Evolutionary conservation across 208 protist genomes (phyloP).

Genomic region (Leishmania amazonensis): DNA sequence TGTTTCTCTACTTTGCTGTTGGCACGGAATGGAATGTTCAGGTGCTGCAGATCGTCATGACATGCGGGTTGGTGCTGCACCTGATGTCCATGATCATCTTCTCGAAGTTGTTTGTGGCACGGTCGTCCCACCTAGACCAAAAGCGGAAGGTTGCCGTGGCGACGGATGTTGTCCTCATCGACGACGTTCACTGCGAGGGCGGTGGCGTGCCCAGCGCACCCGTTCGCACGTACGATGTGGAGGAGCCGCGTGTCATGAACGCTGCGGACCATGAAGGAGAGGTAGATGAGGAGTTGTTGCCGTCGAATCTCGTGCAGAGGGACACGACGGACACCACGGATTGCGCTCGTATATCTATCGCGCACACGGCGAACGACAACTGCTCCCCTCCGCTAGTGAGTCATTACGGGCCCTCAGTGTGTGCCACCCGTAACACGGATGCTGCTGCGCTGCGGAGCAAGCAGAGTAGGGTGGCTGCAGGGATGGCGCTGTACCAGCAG

Average conservation of each 20-base stretch:
- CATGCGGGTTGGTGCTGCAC: constrained; percentile 50
- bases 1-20: constrained; percentile 48
- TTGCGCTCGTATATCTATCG: constrained; percentile 37
- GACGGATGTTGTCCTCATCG: background rate
- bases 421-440: constrained; percentile 32
- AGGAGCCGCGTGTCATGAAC: constrained; percentile 33
- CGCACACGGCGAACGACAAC: constrained; percentile 16
- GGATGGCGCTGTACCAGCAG: background rate
- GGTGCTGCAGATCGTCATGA: constrained; percentile 61
- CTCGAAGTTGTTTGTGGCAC: constrained; percentile 44
- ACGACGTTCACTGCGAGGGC: background rate
- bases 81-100: constrained; percentile 56
- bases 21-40: constrained; percentile 52
- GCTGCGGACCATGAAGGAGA: constrained; percentile 15
- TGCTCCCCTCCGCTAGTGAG: constrained; percentile 10
- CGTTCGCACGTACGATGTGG: constrained; percentile 22
- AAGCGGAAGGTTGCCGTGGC: constrained; percentile 2
- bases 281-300: constrained; percentile 25
- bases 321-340: constrained; percentile 36
- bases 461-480: background rate
- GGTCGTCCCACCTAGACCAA: constrained; percentile 41
- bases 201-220: background rate
- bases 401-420: constrained; percentile 43
- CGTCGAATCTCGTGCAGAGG: constrained; percentile 14
- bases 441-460: background rate